Evolutionary conservation across 495 filamentous ascomycete species (phyloP), one percentile per base, ranked within the genome.

Genomic region (Aspergillus nidulans): DNA sequence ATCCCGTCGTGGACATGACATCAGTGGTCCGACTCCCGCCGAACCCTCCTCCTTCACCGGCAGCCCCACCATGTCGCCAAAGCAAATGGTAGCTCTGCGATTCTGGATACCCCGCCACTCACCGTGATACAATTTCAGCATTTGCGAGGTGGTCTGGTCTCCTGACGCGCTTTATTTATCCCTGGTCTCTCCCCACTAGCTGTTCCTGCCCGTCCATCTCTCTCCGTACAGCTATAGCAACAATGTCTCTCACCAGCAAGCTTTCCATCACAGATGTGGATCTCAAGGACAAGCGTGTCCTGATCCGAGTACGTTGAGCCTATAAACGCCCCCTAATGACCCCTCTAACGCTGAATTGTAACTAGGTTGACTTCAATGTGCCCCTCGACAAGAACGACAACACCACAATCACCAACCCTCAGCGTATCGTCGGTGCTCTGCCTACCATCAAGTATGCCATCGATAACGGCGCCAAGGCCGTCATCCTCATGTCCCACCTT

Each of bases 401-500:
- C 70, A 97, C 43, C 26, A 48, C n/a, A 13, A 38, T 56, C 12
- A 56, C 94, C 69, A 97, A 97, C 82, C 88, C 86, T 72, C 95
- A 97, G 75, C 92, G 94, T 75, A 97, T 99, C 64, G 92, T 91
- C 69, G 94, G 94, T 68, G 94, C 94, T 65, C 75, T 97, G 62
- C 94, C 95, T 66, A 96, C 94, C 57, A 97, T 99, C 81, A 96
- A 96, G 77, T 92, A 99, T 72, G 95, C 94, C 70, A 79, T 92
- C 67, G 91, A 97, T 62, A 69, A 97, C 77, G 88, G 88, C 62
- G 95, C 95, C 67, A 97, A 96, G 78, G 84, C 92, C 50, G 90
- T 99, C 32, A 79, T 97, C 66, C 82, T 99, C 68, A 97, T 97
- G 95, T 97, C 94, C 67, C 94, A 99, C 78, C 86, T 99, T 40